Conservation (phyloP, 257 asterid species). For the Euphrasia confusa region DNA sequence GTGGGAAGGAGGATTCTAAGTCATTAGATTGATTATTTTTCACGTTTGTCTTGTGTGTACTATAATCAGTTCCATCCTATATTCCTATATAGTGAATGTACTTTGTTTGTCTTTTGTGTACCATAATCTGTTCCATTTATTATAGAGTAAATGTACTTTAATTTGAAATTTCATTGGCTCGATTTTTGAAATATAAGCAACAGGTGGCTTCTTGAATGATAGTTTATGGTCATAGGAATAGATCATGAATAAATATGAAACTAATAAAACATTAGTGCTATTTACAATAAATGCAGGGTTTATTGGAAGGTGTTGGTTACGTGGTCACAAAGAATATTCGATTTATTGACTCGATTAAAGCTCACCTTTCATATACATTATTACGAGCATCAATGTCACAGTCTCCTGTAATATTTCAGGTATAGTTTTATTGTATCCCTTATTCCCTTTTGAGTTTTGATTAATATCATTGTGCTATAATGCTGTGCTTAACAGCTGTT, state of each 20-base stretch:
- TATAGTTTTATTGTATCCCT: slow-evolving; percentile 24
- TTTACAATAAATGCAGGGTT: slow-evolving; percentile 50
- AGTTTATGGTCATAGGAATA: slow-evolving; percentile 15
- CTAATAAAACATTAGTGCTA: neutral
- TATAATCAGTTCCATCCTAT: slow-evolving; percentile 2
- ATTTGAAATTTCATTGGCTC: slow-evolving; percentile 12
- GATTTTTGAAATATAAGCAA: slow-evolving; percentile 18
- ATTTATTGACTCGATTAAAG: slow-evolving; percentile 85
- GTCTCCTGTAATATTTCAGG: slow-evolving; percentile 81
- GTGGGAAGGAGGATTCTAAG: slow-evolving; percentile 12
- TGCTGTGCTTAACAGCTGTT: slow-evolving; percentile 19
- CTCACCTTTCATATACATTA: slow-evolving; percentile 88
- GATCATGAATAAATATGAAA: slow-evolving; percentile 19
- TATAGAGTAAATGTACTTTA: slow-evolving; percentile 9
- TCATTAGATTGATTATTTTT: slow-evolving; percentile 16
- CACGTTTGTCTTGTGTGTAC: slow-evolving; percentile 17
- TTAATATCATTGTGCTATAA: slow-evolving; percentile 21
- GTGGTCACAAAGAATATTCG: slow-evolving; percentile 73
- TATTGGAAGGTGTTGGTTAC: slow-evolving; percentile 76
- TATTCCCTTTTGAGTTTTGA: neutral
- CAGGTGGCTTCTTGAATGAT: slow-evolving; percentile 13
- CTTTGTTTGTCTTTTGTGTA: neutral
- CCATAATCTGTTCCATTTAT: slow-evolving; percentile 9
- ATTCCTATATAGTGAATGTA: slow-evolving; percentile 18
- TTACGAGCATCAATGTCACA: slow-evolving; percentile 83